Evolutionary conservation across 352 stramenopile species (phyloP).

Genomic region (Pythium angustatum): DNA sequence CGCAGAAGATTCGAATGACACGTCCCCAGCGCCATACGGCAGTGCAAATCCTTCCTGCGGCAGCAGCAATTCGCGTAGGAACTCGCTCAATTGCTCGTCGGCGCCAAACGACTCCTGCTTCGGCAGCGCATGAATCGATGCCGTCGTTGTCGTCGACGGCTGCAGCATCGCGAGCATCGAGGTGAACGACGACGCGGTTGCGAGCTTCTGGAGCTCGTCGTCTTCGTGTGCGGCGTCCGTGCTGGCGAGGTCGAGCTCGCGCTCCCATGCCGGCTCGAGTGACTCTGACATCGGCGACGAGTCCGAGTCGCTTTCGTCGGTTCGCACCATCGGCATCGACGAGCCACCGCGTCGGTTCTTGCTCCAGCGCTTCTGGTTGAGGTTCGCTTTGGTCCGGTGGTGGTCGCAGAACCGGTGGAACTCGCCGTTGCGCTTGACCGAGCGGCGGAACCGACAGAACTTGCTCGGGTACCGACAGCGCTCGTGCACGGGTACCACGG

Average conservation of each 20-base stretch:
- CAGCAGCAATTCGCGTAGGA: slow-evolving; percentile 4
- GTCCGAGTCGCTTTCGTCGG: background rate
- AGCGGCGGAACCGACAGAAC: background rate
- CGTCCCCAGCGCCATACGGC: background rate
- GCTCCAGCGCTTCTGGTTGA: slow-evolving; percentile 9
- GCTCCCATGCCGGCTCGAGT: background rate
- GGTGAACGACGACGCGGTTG: background rate
- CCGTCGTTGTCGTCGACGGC: too few relatives aligned
- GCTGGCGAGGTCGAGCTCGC: background rate
- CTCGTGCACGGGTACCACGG: background rate
- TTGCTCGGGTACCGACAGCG: slow-evolving; percentile 5
- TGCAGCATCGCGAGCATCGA: slow-evolving; percentile 8
- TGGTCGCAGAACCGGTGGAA: slow-evolving; percentile 10
- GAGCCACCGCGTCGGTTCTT: background rate
- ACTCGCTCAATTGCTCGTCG: slow-evolving; percentile 5
- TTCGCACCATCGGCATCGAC: background rate
- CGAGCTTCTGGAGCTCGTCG: background rate
- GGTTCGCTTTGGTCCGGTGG: slow-evolving; percentile 4
- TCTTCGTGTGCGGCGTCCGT: background rate
- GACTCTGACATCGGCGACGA: background rate
- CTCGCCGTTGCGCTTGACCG: slow-evolving; percentile 7
- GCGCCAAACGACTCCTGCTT: background rate
- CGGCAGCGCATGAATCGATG: too few relatives aligned
- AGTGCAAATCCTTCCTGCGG: background rate
- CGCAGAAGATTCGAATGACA: too few relatives aligned